Evolutionary conservation across 1,284 basidiomycete species (phyloP).

Genomic region (Ustanciosporium gigantosporum): DNA sequence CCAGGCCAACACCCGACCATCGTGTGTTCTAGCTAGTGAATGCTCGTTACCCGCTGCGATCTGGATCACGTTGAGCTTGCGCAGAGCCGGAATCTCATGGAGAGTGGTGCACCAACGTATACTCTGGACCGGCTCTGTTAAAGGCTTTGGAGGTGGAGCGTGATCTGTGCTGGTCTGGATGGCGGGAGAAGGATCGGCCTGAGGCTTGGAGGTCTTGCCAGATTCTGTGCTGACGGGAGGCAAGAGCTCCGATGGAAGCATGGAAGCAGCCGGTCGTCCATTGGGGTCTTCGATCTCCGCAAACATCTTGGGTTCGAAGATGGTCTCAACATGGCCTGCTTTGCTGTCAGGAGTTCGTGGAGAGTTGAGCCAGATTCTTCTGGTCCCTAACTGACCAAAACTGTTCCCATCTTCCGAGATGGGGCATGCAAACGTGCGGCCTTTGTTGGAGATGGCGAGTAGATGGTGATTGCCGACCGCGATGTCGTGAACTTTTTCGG

Average conservation of each 20-base stretch:
- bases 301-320: constrained; percentile 48
- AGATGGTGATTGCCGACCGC: constrained; percentile 74
- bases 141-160: constrained; percentile 40
- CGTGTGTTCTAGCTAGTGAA: constrained; percentile 68
- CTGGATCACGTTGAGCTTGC: constrained; percentile 70
- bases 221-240: constrained; percentile 59
- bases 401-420: constrained; percentile 77
- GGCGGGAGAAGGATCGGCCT: constrained; percentile 8
- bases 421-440: constrained; percentile 79
- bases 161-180: constrained; percentile 35
- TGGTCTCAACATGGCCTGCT: constrained; percentile 63
- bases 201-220: constrained; percentile 12
- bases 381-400: constrained; percentile 77
- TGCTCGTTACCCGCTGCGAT: constrained; percentile 75
- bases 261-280: constrained; percentile 60
- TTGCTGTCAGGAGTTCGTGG: constrained; percentile 63
- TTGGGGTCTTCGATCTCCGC: constrained; percentile 53
- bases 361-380: constrained; percentile 63
- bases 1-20: constrained; percentile 73
- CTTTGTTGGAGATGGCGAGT: constrained; percentile 78
- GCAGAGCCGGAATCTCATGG: constrained; percentile 78
- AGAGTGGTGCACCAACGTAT: constrained; percentile 75
- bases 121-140: constrained; percentile 57
- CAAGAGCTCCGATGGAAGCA: constrained; percentile 21
- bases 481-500: constrained; percentile 46